Percentiles rank a stretch among this genome's conserved stretches.
Evolutionary conservation across 2,329 filamentous ascomycete species (phyloP).

Genomic region (Neonectria coccinea): DNA sequence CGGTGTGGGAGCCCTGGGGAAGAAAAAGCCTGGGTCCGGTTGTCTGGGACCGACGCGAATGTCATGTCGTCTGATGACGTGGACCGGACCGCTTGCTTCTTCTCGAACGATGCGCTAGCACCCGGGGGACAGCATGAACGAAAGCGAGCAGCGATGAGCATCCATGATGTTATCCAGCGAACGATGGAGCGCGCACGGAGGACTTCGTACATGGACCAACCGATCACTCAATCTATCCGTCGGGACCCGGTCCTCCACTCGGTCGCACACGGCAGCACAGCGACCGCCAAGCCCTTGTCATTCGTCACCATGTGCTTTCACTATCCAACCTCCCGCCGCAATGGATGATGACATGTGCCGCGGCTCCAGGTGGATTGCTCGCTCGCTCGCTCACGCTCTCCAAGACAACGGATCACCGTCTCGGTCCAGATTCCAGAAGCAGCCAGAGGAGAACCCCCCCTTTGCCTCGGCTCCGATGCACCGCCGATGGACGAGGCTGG

Average conservation of each 20-base stretch:
- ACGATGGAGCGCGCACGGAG: background rate
- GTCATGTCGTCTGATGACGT: slow-evolving; percentile 22
- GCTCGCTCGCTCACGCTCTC: background rate
- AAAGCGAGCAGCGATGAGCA: background rate
- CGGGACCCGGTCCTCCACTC: slow-evolving; percentile 2
- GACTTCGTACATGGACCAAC: background rate
- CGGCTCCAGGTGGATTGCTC: slow-evolving; percentile 5
- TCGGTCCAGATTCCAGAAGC: slow-evolving; percentile 9
- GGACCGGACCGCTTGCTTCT: slow-evolving; percentile 16
- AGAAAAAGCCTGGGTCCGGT: background rate
- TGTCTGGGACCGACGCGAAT: background rate
- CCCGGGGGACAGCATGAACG: background rate
- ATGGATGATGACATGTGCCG: slow-evolving; percentile 7
- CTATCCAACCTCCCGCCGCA: background rate
- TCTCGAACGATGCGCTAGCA: slow-evolving; percentile 15
- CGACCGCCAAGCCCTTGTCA: background rate
- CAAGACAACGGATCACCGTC: background rate
- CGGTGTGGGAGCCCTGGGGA: background rate
- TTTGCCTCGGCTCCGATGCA: slow-evolving; percentile 10
- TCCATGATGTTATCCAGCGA: background rate
- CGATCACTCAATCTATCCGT: slow-evolving; percentile 2
- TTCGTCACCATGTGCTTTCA: slow-evolving; percentile 10
- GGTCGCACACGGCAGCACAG: background rate
- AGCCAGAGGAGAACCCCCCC: background rate
- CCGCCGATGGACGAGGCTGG: slow-evolving; percentile 2